Conservation (phyloP, 2,329 filamentous ascomycete genomes). For the Zymoseptoria pseudotritici region DNA sequence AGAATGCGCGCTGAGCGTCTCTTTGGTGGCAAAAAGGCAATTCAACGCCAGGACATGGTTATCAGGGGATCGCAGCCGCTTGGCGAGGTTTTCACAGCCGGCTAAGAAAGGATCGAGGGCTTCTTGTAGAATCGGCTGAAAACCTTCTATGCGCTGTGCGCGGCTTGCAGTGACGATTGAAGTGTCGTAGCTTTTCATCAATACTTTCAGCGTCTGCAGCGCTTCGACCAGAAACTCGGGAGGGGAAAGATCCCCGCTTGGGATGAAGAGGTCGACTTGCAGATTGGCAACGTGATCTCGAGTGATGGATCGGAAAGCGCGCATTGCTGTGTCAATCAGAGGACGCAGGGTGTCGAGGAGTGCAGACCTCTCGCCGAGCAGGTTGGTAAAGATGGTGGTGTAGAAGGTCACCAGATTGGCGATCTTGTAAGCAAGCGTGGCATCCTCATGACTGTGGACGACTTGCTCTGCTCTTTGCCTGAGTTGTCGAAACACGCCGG, state of each 20-base stretch:
- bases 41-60: slow-evolving; percentile 67
- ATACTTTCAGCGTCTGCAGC: slow-evolving; percentile 65
- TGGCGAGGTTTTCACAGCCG: slow-evolving; percentile 63
- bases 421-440: slow-evolving; percentile 80
- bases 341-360: slow-evolving; percentile 61
- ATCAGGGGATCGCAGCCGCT: slow-evolving; percentile 51
- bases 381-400: slow-evolving; percentile 70
- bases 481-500: slow-evolving; percentile 74
- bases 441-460: slow-evolving; percentile 85
- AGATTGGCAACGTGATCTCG: slow-evolving; percentile 70
- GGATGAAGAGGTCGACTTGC: slow-evolving; percentile 62
- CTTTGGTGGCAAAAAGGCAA: slow-evolving; percentile 55
- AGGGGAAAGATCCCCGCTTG: slow-evolving; percentile 64
- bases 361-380: slow-evolving; percentile 62
- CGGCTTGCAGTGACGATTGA: slow-evolving; percentile 54
- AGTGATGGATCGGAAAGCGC: slow-evolving; percentile 75
- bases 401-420: slow-evolving; percentile 88
- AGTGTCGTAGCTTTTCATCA: slow-evolving; percentile 82
- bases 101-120: slow-evolving; percentile 80
- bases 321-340: slow-evolving; percentile 68
- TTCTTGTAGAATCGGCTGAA: slow-evolving; percentile 67
- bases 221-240: slow-evolving; percentile 77
- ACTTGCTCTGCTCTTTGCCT: slow-evolving; percentile 85
- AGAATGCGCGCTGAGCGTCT: slow-evolving; percentile 50
- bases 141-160: slow-evolving; percentile 56